Evolutionary conservation across 2,329 filamentous ascomycete species (phyloP), one percentile per base, ranked within the genome.

Genomic region (Colletotrichum lindemuthianum): DNA sequence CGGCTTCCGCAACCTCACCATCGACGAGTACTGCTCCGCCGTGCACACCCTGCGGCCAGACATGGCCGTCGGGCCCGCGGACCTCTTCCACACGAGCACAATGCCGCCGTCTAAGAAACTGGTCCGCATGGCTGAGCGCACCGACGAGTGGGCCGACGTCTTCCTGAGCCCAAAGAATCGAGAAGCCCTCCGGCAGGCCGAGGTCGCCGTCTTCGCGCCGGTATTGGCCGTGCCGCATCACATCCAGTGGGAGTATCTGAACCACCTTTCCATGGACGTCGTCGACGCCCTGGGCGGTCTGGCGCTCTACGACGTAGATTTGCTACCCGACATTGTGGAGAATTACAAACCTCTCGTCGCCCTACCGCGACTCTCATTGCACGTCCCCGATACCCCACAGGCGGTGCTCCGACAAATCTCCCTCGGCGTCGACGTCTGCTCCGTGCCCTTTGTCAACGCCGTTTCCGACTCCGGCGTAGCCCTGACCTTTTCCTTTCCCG

Each of bases 391-490:
- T 1, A 90, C 87, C 2, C 95, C 96, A 0, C 91, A 94, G 50
- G 87, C 92, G 32, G 78, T 97, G 11, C 84, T 99, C 1, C 84
- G 88, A 4, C 92, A 96, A 58, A 79, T 97, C 16, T 81, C 86
- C 0, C 83, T 92, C 1, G 96, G 96, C 6, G 84, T 93, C 54
- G 96, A 99, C 73, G 69, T 97, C 15, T 87, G 96, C 74, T 88
- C 90, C 0, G 77, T 96, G 2, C 90, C 92, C 0, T 96, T 97
- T 72, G 79, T 96, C 57, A 88, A 88, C 56, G 79, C 81, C 39
- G 85, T 88, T 5, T 96, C 94, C 0, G 94, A 99, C 74, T 88
- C 91, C 1, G 96, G 96, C 2, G 89, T 98, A 36, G 93, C 93
- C 1, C 81, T 98, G 16, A 85, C 87, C 16, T 98, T 98, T 72